Evolutionary conservation across 2,329 filamentous ascomycete genomes (phyloP).

Genomic region (Pseudogymnoascus sp.): DNA sequence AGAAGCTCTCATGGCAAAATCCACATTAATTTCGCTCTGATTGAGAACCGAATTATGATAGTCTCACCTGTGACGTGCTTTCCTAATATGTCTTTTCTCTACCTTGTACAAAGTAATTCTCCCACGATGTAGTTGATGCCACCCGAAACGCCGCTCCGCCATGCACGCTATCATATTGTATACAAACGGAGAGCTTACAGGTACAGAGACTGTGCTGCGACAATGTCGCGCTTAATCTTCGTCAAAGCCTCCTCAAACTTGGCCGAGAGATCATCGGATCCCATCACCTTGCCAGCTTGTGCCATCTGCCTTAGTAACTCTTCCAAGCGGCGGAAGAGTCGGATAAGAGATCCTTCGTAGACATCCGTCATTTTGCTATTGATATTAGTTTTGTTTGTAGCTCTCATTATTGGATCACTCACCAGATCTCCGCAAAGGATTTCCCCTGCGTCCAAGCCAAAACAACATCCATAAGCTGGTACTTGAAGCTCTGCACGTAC

Average conservation of each 20-base stretch:
- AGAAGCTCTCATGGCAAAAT: background rate
- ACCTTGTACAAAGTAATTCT: background rate
- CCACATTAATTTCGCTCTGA: background rate
- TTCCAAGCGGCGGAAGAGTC: constrained; percentile 89
- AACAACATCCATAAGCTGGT: constrained; percentile 95
- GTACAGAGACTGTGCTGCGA: constrained; percentile 89
- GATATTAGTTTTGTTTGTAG: constrained; percentile 15
- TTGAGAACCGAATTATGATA: background rate
- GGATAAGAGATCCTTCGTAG: constrained; percentile 93
- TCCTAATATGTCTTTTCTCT: background rate
- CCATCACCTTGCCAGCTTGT: constrained; percentile 95
- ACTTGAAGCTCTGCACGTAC: constrained; percentile 83
- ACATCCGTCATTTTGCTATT: constrained; percentile 95
- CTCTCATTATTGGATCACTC: constrained; percentile 35
- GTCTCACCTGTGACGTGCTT: background rate
- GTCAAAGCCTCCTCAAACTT: constrained; percentile 83
- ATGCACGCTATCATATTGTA: constrained; percentile 7
- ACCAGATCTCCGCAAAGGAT: constrained; percentile 92
- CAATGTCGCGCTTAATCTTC: constrained; percentile 87
- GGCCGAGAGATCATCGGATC: constrained; percentile 81
- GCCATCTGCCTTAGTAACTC: constrained; percentile 92
- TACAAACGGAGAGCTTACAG: constrained; percentile 42
- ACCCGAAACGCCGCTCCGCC: constrained; percentile 3
- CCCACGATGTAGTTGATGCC: constrained; percentile 6
- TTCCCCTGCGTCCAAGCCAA: constrained; percentile 84